These are phyloP conservation scores for Gyrodon lividus DNA, from an alignment of 768 basidiomycete genomes.

Conservation along the genomic window DNA sequence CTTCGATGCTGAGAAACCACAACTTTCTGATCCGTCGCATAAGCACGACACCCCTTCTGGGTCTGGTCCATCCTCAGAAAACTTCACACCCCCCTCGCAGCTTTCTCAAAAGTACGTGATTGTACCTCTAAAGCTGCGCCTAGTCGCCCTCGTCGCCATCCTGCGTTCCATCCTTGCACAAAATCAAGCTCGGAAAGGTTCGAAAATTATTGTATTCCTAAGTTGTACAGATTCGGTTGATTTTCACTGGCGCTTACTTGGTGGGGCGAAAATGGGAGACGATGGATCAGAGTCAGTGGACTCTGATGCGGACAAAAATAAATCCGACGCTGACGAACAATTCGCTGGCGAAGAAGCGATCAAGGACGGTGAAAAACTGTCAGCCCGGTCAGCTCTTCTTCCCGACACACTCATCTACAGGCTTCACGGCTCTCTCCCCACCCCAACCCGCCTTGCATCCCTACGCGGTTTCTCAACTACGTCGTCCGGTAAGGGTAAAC, in stretches of 20 bases:
- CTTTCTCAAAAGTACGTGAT: constrained; percentile 88
- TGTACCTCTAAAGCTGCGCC: constrained; percentile 89
- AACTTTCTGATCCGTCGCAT: constrained; percentile 1
- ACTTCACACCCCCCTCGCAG: constrained; percentile 93
- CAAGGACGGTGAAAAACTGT: constrained; percentile 43
- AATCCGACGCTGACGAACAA: constrained; percentile 25
- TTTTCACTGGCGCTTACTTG: constrained; percentile 88
- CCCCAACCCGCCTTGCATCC: constrained; percentile 74
- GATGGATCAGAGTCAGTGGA: constrained; percentile 25
- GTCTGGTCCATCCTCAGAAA: constrained; percentile 38
- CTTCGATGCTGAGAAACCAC: constrained; percentile 45
- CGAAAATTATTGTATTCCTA: constrained; percentile 91
- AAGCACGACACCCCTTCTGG: constrained; percentile 13
- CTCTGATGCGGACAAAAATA: constrained; percentile 24
- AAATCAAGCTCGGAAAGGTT: constrained; percentile 47
- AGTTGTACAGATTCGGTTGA: constrained; percentile 98
- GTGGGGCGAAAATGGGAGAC: constrained; percentile 64
- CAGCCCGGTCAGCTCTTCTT: constrained; percentile 69
- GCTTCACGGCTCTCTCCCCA: constrained; percentile 90
- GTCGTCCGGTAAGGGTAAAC: constrained; percentile 31
- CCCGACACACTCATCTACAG: constrained; percentile 82
- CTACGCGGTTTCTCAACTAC: constrained; percentile 74
- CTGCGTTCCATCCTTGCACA: constrained; percentile 77
- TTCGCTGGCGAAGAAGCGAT: constrained; percentile 23
- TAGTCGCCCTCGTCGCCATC: constrained; percentile 86